Evolutionary conservation across 2,329 filamentous ascomycete species (phyloP), one percentile per base, ranked within the genome.

Genomic region (Tolypocladium album): DNA sequence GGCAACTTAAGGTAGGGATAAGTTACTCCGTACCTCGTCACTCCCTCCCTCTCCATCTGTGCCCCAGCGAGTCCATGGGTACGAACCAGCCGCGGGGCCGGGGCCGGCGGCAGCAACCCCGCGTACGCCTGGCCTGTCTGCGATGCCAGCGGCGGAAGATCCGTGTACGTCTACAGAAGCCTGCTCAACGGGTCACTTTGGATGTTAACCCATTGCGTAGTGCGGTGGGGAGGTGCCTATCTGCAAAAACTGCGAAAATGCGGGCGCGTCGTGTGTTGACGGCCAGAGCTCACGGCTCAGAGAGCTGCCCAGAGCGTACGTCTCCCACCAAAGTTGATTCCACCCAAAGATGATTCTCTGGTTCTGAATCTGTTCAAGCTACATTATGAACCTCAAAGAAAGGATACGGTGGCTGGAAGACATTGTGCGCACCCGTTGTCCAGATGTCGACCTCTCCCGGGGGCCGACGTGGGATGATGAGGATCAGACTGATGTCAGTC

Each of bases 81-180:
- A n/a, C n/a, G n/a, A n/a, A n/a, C n/a, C n/a, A n/a, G n/a, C n/a
- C n/a, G n/a, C n/a, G n/a, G n/a, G n/a, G n/a, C n/a, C n/a, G n/a
- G n/a, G n/a, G n/a, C n/a, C 67, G 67, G 12, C 71, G 67, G 12
- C 27, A 53, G 50, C 27, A 6, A 38, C 63, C 66, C 34, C 64
- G 71, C 20, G 62, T 70, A 52, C 65, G 69, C 7, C 64, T 75
- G 55, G 67, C 70, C 0, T 69, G 69, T 63, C 64, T 67, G 22
- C 68, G 73, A 6, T 82, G 79, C 59, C 79, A 82, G 61, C 70
- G 76, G 50, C 72, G 79, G 34, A 82, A 82, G 67, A 81, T 81
- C 65, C 74, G 74, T 55, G 77, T 78, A 69, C 31, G 72, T 63
- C 11, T 36, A 34, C 27, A 36, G 9, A 4, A 22, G 20, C 4